Base-by-base conservation (phyloP, 2,329 filamentous ascomycete species). In the Escovopsis weberi region DNA sequence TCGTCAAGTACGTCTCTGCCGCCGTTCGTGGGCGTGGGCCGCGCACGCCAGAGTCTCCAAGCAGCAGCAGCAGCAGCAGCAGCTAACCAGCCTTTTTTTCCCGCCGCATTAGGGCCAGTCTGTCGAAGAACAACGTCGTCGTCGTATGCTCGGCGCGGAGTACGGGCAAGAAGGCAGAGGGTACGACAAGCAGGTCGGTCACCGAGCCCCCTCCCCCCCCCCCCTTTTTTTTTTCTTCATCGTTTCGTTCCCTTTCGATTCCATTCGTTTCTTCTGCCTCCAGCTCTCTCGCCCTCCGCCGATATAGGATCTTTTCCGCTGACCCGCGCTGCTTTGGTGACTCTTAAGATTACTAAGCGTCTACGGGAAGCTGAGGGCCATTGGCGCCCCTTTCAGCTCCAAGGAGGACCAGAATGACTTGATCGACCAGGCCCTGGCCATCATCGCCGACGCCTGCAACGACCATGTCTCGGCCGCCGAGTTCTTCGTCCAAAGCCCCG, bases 81-180 rank as follows among this genome's bases (percentile, higher is more conserved):
- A 33, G 42, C 18, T 35, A 41, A 23, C 26, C n/a, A 11, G 12
- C 23, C 12, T 15, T 39, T 38, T 37, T 26, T 23, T 23, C 5
- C 23, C 28, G 15, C 1, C 28, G 7, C 10, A 6, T 18, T 43
- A 65, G 62, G 50, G 51, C 62, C 48, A 63, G 70, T 58, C 64
- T 93, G 43, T 67, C 68, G 43, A 67, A 76, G 44, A 80, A 86
- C 57, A 80, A 80, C 60, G 79, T 95, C 50, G 88, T 87, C 44
- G 82, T 98, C 44, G 89, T 98, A 45, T 98, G 91, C 66, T 98
- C 91, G 47, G 91, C 91, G 36, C 74, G 91, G 59, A 95, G 87
- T 65, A 91, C 85, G 46, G 88, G 86, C 48, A 94, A 89, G 59
- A 98, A 98, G 67, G 77, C 80, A 43, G 86, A 93, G 53, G 91